Conservation (phyloP, 1,284 basidiomycete genomes). For the Malassezia japonica region DNA sequence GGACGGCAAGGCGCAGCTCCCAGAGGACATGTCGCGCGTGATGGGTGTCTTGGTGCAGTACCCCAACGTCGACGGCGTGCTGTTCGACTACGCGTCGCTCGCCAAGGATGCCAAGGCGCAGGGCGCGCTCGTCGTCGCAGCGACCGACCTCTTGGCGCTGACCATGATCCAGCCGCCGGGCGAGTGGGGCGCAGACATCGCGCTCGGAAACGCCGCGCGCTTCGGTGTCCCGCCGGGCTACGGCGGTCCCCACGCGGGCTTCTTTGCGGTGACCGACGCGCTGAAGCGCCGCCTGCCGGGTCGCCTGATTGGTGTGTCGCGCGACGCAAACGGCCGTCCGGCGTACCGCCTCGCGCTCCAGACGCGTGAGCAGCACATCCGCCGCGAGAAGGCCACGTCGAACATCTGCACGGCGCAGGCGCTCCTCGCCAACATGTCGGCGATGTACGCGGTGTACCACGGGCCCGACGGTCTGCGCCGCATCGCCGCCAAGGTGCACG, state of each 20-base stretch:
- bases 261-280: conserved; percentile 86
- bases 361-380: conserved; percentile 49
- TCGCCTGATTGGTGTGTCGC: conserved; percentile 79
- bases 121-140: conserved; percentile 71
- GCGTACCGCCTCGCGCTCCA: conserved; percentile 89
- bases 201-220: conserved; percentile 83
- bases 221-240: conserved; percentile 61
- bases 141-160: conserved; percentile 83
- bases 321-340: conserved; percentile 70
- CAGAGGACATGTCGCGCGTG: conserved; percentile 57
- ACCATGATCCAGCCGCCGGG: conserved; percentile 90
- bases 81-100: conserved; percentile 66
- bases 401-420: conserved; percentile 49
- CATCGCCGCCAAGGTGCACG: conserved; percentile 82
- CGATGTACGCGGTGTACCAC: conserved; percentile 68
- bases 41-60: conserved; percentile 70
- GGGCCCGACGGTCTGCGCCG: conserved; percentile 74
- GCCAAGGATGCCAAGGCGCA: conserved; percentile 63
- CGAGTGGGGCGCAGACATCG: conserved; percentile 96
- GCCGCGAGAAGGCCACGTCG: conserved; percentile 47
- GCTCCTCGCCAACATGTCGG: conserved; percentile 45
- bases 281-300: conserved; percentile 97
- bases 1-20: conserved; percentile 30
- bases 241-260: conserved; percentile 60
- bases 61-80: conserved; percentile 77